Percentiles rank a stretch among this genome's conserved stretches.
phyloP scores from a whole-genome alignment of 495 filamentous ascomycete species.

The Daldinia caldariorum region DNA sequence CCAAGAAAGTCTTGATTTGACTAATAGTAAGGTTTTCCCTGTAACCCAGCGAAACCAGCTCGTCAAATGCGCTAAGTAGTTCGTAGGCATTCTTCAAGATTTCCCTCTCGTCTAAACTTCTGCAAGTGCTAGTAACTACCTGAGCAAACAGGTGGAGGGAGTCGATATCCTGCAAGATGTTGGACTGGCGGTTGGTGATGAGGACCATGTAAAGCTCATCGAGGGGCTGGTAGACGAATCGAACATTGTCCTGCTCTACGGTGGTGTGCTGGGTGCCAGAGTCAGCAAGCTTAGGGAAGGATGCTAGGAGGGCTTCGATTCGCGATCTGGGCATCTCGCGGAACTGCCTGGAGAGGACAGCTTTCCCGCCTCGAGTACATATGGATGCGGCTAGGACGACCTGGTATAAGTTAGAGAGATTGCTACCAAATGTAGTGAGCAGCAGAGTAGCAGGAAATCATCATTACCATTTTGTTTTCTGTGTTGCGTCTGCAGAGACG shows the following conservation, averaged over 20 bases:
- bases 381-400: conserved; percentile 99
- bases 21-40: conserved; percentile 91
- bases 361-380: conserved; percentile 97
- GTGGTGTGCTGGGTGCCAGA: conserved; percentile 96
- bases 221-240: conserved; percentile 97
- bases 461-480: conserved; percentile 42
- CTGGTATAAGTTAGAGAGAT: conserved; percentile 56
- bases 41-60: conserved; percentile 93
- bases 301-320: conserved; percentile 94
- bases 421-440: conserved; percentile 30
- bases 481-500: neutral
- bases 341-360: conserved; percentile 95
- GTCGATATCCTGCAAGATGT: conserved; percentile 98
- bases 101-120: conserved; percentile 92
- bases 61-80: conserved; percentile 93
- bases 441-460: conserved; percentile 41
- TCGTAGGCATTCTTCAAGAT: conserved; percentile 95
- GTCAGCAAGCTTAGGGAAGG: conserved; percentile 96
- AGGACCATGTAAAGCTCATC: conserved; percentile 99
- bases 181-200: conserved; percentile 98
- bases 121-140: conserved; percentile 95
- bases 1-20: conserved; percentile 98
- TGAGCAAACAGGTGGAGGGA: conserved; percentile 97
- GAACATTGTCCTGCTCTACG: conserved; percentile 98
- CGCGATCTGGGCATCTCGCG: conserved; percentile 94